Evolutionary conservation across 768 basidiomycete genomes (phyloP).

Genomic region (Leccinum broughii): DNA sequence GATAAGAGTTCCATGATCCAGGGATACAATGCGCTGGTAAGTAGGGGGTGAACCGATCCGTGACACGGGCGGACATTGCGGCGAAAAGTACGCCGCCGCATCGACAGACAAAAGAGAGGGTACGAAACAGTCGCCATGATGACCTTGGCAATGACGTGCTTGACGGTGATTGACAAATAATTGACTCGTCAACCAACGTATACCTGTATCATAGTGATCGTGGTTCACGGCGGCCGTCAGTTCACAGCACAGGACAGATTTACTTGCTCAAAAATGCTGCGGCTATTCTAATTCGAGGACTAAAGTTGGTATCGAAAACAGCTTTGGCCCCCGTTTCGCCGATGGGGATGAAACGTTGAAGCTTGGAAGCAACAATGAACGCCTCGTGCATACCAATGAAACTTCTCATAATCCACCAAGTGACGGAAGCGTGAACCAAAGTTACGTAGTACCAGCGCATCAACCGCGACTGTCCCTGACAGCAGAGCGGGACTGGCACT

Average conservation of each 20-base stretch:
- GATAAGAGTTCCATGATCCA: background rate
- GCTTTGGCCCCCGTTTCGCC: background rate
- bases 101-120: too few relatives aligned
- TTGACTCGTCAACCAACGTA: background rate
- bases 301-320: background rate
- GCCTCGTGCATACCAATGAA: too few relatives aligned
- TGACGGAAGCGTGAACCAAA: background rate
- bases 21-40: background rate
- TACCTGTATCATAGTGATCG: background rate
- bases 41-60: background rate
- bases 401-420: too few relatives aligned
- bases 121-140: background rate
- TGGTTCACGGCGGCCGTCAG: background rate
- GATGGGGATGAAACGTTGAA: background rate
- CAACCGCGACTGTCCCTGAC: too few relatives aligned
- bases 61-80: background rate
- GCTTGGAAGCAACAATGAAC: background rate
- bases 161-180: background rate
- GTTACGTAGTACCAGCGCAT: background rate
- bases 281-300: background rate
- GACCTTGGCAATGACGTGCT: too few relatives aligned
- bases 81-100: background rate
- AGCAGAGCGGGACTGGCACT: too few relatives aligned
- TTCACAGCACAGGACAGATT: background rate
- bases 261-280: background rate